Conservation (phyloP, 257 asterid genomes). For the Henckelia pumila region DNA sequence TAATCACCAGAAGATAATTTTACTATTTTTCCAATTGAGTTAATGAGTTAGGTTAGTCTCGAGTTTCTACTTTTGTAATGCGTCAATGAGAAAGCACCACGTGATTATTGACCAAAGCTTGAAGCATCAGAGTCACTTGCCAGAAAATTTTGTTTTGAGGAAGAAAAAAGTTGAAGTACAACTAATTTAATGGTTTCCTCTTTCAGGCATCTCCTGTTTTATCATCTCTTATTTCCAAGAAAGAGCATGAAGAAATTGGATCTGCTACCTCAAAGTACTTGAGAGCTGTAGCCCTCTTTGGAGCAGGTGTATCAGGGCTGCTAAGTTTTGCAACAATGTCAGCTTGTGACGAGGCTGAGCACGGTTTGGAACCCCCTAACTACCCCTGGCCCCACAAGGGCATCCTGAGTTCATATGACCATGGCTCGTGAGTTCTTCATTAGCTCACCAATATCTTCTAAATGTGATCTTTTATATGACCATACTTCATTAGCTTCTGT, state of each 20-base stretch:
- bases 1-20: background rate
- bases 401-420: constrained; percentile 63
- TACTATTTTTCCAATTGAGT: background rate
- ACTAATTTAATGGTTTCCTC: background rate
- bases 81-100: background rate
- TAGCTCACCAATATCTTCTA: constrained; percentile 9
- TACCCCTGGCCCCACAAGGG: constrained; percentile 72
- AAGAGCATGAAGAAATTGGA: constrained; percentile 24
- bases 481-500: constrained; percentile 49
- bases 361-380: constrained; percentile 49
- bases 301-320: constrained; percentile 54
- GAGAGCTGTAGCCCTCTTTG: constrained; percentile 32
- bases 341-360: constrained; percentile 67
- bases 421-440: constrained; percentile 50
- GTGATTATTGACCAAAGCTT: background rate
- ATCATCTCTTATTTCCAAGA: constrained; percentile 13
- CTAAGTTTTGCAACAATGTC: constrained; percentile 52
- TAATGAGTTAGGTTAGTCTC: background rate
- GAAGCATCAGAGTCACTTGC: constrained; percentile 2
- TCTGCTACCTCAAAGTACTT: constrained; percentile 29
- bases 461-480: constrained; percentile 36
- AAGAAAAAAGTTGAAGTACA: background rate
- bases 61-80: background rate
- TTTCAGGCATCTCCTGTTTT: constrained; percentile 26
- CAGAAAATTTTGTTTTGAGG: background rate